Conservation (phyloP, 129 eudicot genomes). For the Lactuca saligna region DNA sequence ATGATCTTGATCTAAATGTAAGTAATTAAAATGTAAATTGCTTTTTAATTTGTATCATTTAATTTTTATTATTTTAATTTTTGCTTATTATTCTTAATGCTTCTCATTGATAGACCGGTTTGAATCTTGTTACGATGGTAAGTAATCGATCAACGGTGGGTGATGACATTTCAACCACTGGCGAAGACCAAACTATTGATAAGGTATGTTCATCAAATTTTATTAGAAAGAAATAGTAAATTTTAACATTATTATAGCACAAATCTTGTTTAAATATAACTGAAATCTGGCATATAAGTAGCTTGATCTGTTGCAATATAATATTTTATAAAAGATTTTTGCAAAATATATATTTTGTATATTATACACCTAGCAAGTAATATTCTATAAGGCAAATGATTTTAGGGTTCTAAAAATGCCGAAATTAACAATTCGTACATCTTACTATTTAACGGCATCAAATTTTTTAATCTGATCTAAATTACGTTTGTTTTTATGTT, state of each 20-base stretch:
- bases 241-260: neutral
- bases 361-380: no score
- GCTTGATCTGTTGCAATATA: neutral
- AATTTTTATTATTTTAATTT: neutral
- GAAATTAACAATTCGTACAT: no score
- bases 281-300: neutral
- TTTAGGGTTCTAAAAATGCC: no score
- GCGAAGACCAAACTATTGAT: constrained; percentile 25
- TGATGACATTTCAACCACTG: constrained; percentile 47
- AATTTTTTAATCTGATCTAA: neutral
- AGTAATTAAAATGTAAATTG: constrained; percentile 12
- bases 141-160: constrained; percentile 53
- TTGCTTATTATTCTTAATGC: constrained; percentile 9
- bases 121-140: constrained; percentile 52
- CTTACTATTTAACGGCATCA: no score
- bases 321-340: neutral
- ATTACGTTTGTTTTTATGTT: neutral
- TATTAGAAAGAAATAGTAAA: neutral
- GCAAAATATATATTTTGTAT: neutral
- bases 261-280: no score
- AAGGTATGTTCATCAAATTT: constrained; percentile 11
- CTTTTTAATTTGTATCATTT: neutral
- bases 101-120: constrained; percentile 47
- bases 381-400: no score
- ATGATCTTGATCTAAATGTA: constrained; percentile 54